Conservation (phyloP, 2,329 filamentous ascomycete genomes). For the Scytalidium sp. region DNA sequence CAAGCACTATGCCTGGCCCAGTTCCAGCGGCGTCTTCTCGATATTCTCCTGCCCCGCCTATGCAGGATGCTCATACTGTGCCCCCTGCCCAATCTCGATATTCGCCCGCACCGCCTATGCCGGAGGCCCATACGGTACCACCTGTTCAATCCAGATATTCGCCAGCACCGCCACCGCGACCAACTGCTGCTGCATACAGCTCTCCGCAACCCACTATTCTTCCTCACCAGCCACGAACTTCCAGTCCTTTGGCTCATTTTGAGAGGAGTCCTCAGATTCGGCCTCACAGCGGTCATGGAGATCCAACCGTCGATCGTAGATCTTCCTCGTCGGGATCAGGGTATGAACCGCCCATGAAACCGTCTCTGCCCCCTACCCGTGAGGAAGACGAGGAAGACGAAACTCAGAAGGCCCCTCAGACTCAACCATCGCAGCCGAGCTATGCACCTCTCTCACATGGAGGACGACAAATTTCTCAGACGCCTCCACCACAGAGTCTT, state of each 20-base stretch:
- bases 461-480: conserved; percentile 36
- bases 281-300: conserved; percentile 29
- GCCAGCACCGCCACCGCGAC: conserved; percentile 38
- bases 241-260: conserved; percentile 63
- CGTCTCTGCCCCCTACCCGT: conserved; percentile 54
- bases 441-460: conserved; percentile 34
- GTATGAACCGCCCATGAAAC: conserved; percentile 51
- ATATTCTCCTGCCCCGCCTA: conserved; percentile 58
- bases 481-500: conserved; percentile 40
- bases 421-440: conserved; percentile 28
- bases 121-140: conserved; percentile 22
- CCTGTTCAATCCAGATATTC: conserved; percentile 20
- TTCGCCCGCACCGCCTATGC: conserved; percentile 39
- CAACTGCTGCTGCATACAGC: conserved; percentile 28
- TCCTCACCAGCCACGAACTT: conserved; percentile 61
- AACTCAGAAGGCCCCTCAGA: conserved; percentile 14
- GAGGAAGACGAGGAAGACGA: conserved; percentile 59
- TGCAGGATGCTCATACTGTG: conserved; percentile 36
- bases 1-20: conserved; percentile 14
- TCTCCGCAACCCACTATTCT: conserved; percentile 40
- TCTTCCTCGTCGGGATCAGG: conserved; percentile 34
- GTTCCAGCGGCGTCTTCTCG: conserved; percentile 38
- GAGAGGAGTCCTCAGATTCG: conserved; percentile 38
- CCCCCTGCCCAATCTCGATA: conserved; percentile 30
- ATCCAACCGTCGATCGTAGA: conserved; percentile 42